A percentile compares a stretch with the other conserved stretches of the same genome.
These are phyloP conservation scores for Nymphaea thermarum DNA, from an alignment of 164 flowering plant species.

Conservation along the genomic window DNA sequence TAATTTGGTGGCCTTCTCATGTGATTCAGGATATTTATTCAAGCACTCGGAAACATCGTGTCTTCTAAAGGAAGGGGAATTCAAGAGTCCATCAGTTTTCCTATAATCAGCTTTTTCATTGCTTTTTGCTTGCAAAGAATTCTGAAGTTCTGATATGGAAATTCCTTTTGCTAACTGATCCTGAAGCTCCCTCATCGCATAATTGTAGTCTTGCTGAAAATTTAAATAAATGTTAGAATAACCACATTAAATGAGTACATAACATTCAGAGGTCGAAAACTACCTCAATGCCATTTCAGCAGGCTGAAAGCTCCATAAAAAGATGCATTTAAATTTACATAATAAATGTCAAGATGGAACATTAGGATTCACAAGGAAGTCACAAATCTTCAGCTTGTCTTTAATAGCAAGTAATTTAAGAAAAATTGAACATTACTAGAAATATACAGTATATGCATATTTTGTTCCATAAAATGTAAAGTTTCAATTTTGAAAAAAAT, in stretches of 20 bases:
- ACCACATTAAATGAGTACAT: background rate
- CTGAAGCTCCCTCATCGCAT: constrained; percentile 29
- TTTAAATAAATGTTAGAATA: background rate
- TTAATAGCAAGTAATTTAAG: no score
- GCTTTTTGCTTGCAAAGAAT: constrained; percentile 6
- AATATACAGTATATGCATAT: no score
- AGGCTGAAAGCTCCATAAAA: no score
- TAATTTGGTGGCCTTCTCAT: constrained; percentile 7
- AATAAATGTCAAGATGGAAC: no score
- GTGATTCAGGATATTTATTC: constrained; percentile 10
- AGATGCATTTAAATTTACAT: no score
- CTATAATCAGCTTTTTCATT: constrained; percentile 5
- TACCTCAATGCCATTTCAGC: no score
- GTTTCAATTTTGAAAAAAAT: no score
- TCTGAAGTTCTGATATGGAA: constrained; percentile 18
- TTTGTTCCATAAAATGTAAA: no score
- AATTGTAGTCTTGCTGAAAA: constrained; percentile 28
- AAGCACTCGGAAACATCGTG: constrained; percentile 27
- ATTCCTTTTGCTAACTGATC: constrained; percentile 22
- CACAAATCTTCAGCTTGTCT: no score
- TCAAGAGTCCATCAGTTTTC: background rate
- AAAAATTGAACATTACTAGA: no score
- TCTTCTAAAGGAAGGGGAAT: constrained; percentile 7
- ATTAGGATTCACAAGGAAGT: no score
- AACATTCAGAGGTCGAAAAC: background rate